Evolutionary conservation across 225 moss, liverwort and hornwort genomes (phyloP), one percentile per base, ranked within the genome.

Genomic region (Neckera pumila): DNA sequence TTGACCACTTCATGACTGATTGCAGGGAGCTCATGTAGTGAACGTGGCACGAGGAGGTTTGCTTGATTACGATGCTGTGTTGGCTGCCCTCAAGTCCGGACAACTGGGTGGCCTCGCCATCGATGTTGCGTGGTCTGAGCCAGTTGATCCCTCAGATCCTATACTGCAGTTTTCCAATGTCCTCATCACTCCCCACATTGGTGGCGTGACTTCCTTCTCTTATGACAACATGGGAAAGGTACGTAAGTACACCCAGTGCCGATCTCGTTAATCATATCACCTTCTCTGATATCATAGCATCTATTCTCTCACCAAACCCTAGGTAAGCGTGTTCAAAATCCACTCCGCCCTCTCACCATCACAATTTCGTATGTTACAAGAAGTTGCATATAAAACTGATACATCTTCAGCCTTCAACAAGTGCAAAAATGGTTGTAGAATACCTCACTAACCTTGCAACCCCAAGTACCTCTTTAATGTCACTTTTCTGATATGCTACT

Each of bases 41-140:
- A 98, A 98, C 89, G 95, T 98, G 47, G 97, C 97, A 36, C 95
- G 97, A 56, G 98, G 98, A 77, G 97, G 95, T 80, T 93, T 98
- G 92, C 94, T 98, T 88, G 94, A 98, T 88, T 98, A 98, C 84
- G 85, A 93, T 86, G 97, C 97, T 84, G 96, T 96, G 64, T 90
- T 87, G 57, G 93, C 89, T 87, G 95, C 92, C 45, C 93, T 98
- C 56, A 87, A 93, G 38, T 95, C 96, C 60, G 93, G 94, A 67
- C 96, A 96, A 33, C 90, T 98, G 72, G 98, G 97, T 80, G 98
- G 98, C 43, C 95, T 98, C 45, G 97, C 93, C 64, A 91, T 96
- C 38, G 98, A 97, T 88, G 98, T 97, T 51, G 91, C 96, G 23
- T 98, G 98, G 98, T 87, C 87, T 26, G 98, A 98, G 78, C 97